Evolutionary conservation across 2,329 filamentous ascomycete species (phyloP).

Genomic region (Endothia cerciana): DNA sequence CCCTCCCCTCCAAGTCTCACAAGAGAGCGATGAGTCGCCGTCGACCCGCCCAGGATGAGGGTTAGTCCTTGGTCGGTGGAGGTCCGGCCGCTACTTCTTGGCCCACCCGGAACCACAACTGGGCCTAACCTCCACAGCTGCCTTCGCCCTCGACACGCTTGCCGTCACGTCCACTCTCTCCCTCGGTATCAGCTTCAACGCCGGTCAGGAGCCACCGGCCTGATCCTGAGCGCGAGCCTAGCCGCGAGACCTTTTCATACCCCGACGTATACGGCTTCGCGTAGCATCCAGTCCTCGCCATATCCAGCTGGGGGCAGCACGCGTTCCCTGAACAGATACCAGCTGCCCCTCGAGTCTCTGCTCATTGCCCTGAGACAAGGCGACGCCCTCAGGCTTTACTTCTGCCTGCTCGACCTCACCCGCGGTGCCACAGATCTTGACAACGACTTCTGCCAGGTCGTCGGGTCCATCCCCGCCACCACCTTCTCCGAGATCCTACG

Average conservation of each 20-base stretch:
- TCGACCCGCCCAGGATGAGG: slow-evolving; percentile 28
- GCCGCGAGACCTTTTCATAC: neutral
- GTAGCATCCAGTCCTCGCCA: neutral
- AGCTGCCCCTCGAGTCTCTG: slow-evolving; percentile 10
- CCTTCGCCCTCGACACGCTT: neutral
- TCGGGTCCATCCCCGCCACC: slow-evolving; percentile 51
- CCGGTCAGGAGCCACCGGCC: neutral
- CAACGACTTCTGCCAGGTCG: slow-evolving; percentile 36
- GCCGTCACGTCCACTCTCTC: neutral
- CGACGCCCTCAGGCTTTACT: slow-evolving; percentile 24
- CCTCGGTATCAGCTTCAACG: neutral
- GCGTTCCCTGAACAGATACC: slow-evolving; percentile 8
- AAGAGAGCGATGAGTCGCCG: slow-evolving; percentile 1
- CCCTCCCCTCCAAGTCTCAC: neutral
- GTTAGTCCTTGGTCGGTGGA: slow-evolving; percentile 23
- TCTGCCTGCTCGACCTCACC: slow-evolving; percentile 32
- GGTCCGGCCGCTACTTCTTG: slow-evolving; percentile 18
- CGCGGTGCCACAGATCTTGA: neutral
- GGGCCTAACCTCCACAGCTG: neutral
- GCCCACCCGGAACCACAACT: slow-evolving; percentile 4
- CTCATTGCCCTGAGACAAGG: slow-evolving; percentile 23
- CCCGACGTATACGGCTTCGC: neutral
- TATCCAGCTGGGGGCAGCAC: neutral
- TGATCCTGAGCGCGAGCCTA: neutral
- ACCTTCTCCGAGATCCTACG: slow-evolving; percentile 68